phyloP scores from a whole-genome alignment of 768 basidiomycete genomes.

The Tricholoma hemisulphureum region DNA sequence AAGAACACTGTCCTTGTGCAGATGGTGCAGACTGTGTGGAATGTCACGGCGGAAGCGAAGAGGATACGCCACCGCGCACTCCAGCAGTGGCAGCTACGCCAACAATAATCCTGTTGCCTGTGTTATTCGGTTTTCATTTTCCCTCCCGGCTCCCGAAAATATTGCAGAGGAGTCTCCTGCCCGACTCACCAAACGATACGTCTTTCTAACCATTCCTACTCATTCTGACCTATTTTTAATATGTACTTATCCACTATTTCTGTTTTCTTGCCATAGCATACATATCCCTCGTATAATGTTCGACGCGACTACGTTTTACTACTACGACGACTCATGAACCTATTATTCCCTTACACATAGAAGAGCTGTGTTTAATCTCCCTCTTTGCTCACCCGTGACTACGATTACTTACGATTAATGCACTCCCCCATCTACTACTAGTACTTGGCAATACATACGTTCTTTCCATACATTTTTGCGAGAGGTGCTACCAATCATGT shows the following conservation, averaged over 20 bases:
- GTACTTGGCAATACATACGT: background rate
- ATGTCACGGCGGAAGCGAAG: conserved; percentile 67
- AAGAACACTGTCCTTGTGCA: conserved; percentile 44
- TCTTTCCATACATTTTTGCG: too few relatives aligned
- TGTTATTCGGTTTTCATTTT: background rate
- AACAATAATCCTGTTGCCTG: background rate
- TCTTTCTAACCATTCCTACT: background rate
- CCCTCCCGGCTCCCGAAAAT: background rate
- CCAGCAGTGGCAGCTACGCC: background rate
- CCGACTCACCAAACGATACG: background rate
- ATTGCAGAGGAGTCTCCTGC: background rate
- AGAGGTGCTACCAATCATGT: too few relatives aligned
- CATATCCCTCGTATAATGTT: background rate
- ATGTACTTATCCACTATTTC: background rate
- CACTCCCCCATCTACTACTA: background rate
- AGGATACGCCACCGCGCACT: conserved; percentile 7
- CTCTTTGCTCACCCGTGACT: background rate
- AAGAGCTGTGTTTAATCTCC: background rate
- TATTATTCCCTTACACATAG: background rate
- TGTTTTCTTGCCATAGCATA: background rate
- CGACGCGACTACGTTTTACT: background rate
- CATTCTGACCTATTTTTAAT: background rate
- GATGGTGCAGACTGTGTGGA: conserved; percentile 65
- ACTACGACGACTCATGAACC: background rate
- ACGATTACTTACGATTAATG: background rate